Percentiles rank a stretch among this genome's conserved stretches.
phyloP scores from a whole-genome alignment of 345 rosid species.

The Ceriops tagal region DNA sequence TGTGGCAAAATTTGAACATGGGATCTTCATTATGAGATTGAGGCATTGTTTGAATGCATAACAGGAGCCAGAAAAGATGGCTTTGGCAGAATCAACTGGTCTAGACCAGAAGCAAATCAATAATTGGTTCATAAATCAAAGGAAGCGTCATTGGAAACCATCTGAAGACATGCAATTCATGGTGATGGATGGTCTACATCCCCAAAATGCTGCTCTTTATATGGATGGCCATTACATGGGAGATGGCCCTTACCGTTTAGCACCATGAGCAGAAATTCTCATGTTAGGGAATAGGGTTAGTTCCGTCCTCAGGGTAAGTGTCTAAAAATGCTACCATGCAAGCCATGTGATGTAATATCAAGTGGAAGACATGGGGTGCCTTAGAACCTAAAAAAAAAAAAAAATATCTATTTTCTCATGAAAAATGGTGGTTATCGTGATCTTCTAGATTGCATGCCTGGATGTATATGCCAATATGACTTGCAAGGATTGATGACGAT shows the following conservation, averaged over 20 bases:
- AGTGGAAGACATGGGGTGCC: conserved; percentile 4
- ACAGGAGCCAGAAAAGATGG: conserved; percentile 95
- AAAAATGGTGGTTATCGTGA: too few species aligned
- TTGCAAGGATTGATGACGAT: background rate
- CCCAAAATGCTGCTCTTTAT: conserved; percentile 78
- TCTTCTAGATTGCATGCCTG: background rate
- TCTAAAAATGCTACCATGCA: background rate
- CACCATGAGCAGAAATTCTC: conserved; percentile 47
- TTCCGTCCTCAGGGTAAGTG: background rate
- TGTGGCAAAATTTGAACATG: too few species aligned
- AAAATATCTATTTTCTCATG: background rate
- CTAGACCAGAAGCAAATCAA: conserved; percentile 98
- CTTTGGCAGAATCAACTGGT: conserved; percentile 93
- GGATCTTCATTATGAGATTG: background rate
- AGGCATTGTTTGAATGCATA: background rate
- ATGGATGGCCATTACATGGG: conserved; percentile 91
- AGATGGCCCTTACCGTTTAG: conserved; percentile 91
- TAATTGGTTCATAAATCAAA: conserved; percentile 97
- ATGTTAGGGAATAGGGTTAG: background rate
- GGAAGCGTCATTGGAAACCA: conserved; percentile 99
- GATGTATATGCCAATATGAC: background rate
- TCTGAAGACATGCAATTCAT: conserved; percentile 98
- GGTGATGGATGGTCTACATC: conserved; percentile 97
- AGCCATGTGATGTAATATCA: background rate
- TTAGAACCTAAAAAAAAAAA: background rate